Base-by-base conservation (phyloP, 2,329 filamentous ascomycete genomes). In the Trichophyton benhamiae region DNA sequence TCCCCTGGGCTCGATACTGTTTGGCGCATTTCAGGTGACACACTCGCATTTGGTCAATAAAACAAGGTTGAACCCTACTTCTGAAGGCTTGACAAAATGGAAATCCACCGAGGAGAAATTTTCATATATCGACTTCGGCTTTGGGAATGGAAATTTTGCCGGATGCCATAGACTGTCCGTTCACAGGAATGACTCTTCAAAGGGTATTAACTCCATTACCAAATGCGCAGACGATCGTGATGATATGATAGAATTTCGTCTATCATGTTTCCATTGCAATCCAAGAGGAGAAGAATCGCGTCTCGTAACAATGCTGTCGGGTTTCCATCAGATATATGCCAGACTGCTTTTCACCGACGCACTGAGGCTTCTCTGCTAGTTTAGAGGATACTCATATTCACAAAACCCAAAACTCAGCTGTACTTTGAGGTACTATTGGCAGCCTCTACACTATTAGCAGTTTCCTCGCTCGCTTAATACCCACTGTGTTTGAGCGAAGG, bases 101-200 rank as follows among this genome's bases (percentile, higher is more conserved):
- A 44, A 8, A 8, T 7, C 3, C 7, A 6, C 15, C 2, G 20
- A 25, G 5, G 17, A 20, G 13, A n/a, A 20, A 11, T 60, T 62
- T 46, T 61, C 60, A 8, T 62, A 60, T 55, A 60, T 63, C 11
- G 62, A 63, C 17, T n/a, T 62, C 36, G 62, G 60, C 5, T 63
- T 62, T 44, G 62, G 62, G 9, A 30, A 9, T 3, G 27, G 27
- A 4, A 22, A 7, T 6, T 63, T 63, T 49, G 62, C 60, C 8
- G 62, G 62, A 13, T 62, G 60, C 22, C 62, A 63, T 46, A 60
- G 62, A 8, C 57, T 63, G 38, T 61, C 60, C 6, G 36, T 63
- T 48, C 60, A 63, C 44, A 49, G 52, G 11, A 36, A 59, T 2
- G 30, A 57, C 27, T 15, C 5, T 13, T 17, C 36, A 1, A 44